These are phyloP conservation scores for Aphanomyces invadans DNA, from an alignment of 352 stramenopile genomes.

Conservation along the genomic window DNA sequence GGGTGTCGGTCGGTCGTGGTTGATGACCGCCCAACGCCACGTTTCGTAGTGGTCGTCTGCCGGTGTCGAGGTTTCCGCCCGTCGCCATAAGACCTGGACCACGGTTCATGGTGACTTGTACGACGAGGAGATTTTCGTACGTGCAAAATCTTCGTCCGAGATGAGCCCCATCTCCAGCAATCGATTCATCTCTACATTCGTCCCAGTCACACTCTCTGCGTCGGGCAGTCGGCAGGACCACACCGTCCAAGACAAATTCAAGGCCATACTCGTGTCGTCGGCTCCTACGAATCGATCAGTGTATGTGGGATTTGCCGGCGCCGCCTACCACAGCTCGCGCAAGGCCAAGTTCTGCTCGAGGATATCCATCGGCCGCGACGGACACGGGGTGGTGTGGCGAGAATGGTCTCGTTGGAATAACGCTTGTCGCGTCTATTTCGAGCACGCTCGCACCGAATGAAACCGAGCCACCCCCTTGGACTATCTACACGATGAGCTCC, in stretches of 20 bases:
- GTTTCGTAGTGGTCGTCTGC: not conserved
- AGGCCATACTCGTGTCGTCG: not conserved
- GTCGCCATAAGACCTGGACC: not conserved
- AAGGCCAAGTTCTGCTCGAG: conserved; percentile 9
- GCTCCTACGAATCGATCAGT: not conserved
- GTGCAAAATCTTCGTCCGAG: not conserved
- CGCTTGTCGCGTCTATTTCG: not conserved
- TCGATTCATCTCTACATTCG: not conserved
- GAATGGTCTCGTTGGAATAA: too few relatives aligned
- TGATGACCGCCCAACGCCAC: not conserved
- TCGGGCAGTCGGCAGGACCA: too few relatives aligned
- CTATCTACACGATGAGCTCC: not conserved
- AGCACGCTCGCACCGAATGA: not conserved
- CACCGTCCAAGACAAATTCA: conserved; percentile 9
- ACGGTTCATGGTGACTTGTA: too few relatives aligned
- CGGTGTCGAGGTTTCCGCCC: not conserved
- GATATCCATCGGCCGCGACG: not conserved
- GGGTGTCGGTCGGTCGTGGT: not conserved
- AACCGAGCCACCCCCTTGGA: not conserved
- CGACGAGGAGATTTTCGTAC: too few relatives aligned
- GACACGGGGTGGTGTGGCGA: not conserved
- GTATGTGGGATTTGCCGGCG: too few relatives aligned
- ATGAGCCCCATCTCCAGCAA: conserved; percentile 1
- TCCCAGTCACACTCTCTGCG: not conserved
- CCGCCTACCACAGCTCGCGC: not conserved